Evolutionary conservation across 2,329 filamentous ascomycete genomes (phyloP).

Genomic region (Pseudogymnoascus sp.): DNA sequence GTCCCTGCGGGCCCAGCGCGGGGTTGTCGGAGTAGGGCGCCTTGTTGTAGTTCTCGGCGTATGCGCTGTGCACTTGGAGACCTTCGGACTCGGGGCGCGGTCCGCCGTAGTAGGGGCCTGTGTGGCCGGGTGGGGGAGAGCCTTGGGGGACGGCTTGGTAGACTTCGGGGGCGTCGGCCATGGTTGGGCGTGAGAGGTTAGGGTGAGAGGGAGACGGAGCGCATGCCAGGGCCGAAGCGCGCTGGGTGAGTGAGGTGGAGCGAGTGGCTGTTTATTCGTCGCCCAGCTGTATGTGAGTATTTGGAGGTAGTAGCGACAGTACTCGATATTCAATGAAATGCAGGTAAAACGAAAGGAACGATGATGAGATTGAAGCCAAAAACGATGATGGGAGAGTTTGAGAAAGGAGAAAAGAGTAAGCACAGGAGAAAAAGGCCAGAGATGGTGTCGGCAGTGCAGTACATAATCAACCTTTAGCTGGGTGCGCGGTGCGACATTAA

Average conservation of each 20-base stretch:
- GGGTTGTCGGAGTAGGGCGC: background rate
- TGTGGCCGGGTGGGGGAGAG: background rate
- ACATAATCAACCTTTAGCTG: background rate
- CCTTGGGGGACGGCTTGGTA: background rate
- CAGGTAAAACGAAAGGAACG: too few species aligned
- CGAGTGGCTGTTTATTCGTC: background rate
- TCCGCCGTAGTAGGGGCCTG: background rate
- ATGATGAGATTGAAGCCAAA: background rate
- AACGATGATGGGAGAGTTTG: background rate
- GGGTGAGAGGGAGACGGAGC: background rate
- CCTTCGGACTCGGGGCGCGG: background rate
- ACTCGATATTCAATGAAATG: background rate
- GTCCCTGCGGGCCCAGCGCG: background rate
- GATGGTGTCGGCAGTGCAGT: background rate
- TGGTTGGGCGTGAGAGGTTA: background rate
- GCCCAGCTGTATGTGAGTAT: background rate
- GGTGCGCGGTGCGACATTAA: background rate
- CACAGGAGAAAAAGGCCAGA: background rate
- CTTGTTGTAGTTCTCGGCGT: background rate
- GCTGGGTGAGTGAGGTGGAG: background rate
- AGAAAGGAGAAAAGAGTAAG: background rate
- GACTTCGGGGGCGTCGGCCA: constrained; percentile 1
- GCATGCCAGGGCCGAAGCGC: background rate
- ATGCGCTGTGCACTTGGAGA: background rate
- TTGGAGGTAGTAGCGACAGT: background rate